Percentiles rank a stretch among this genome's conserved stretches.
Evolutionary conservation across 441 rosid genomes (phyloP).

Genomic region (Pelargonium myrrhifolium): DNA sequence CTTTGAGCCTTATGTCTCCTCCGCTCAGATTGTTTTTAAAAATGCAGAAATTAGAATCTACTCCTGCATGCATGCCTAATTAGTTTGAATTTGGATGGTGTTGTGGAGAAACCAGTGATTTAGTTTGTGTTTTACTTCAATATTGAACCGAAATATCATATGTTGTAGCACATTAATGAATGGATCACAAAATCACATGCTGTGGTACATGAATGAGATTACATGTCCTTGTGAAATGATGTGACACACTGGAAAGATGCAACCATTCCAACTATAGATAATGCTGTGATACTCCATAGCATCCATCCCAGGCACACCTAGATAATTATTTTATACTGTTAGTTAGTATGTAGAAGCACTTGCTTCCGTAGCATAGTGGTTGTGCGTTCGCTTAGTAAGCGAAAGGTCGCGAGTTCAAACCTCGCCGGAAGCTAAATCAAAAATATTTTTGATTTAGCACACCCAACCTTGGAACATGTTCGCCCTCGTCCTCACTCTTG

Average conservation of each 20-base stretch:
- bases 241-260: neutral
- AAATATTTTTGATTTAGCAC: neutral
- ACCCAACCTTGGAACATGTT: no score
- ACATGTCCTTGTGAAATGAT: neutral
- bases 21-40: neutral
- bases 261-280: neutral
- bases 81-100: neutral
- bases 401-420: constrained; percentile 7
- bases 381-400: constrained; percentile 1
- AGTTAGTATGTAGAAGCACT: neutral
- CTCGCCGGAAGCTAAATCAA: constrained; percentile 3
- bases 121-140: neutral
- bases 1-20: neutral
- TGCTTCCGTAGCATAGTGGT: constrained; percentile 5
- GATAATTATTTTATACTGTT: neutral
- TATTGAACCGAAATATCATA: neutral
- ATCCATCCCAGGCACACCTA: neutral
- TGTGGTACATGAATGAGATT: neutral
- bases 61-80: neutral
- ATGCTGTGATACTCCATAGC: neutral
- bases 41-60: neutral
- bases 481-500: no score
- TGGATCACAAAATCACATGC: neutral
- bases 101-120: neutral
- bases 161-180: neutral